Evolutionary conservation across 345 rosid genomes (phyloP).

Genomic region (Cardamine occulta): DNA sequence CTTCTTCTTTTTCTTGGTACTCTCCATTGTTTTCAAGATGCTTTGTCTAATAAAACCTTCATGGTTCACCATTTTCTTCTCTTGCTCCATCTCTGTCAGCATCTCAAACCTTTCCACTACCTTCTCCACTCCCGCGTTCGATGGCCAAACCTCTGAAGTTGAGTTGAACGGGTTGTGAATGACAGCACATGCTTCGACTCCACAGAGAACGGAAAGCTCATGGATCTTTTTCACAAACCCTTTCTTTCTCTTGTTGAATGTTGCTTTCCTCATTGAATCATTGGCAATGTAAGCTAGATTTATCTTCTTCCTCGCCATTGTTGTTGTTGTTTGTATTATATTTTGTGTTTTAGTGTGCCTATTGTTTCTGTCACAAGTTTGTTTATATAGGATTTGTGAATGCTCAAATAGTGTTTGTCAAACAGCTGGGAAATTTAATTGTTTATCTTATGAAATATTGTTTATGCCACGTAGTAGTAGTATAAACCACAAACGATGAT

Average conservation of each 20-base stretch:
- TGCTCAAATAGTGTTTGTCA: background rate
- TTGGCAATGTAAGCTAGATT: conserved; percentile 44
- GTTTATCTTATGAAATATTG: background rate
- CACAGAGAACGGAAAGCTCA: conserved; percentile 47
- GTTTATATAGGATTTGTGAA: conserved; percentile 31
- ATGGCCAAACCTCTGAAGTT: conserved; percentile 47
- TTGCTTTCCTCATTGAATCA: conserved; percentile 45
- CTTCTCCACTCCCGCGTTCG: background rate
- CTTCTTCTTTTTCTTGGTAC: conserved; percentile 16
- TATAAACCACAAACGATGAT: background rate
- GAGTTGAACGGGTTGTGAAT: conserved; percentile 35
- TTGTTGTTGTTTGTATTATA: background rate
- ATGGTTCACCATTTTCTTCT: conserved; percentile 46
- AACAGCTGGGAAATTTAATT: background rate
- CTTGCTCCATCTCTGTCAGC: conserved; percentile 30
- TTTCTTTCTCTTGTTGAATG: conserved; percentile 49
- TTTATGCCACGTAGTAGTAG: background rate
- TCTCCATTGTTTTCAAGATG: conserved; percentile 29
- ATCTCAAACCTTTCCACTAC: conserved; percentile 28
- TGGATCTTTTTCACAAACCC: conserved; percentile 43
- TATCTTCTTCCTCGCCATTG: conserved; percentile 47
- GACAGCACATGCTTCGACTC: conserved; percentile 44
- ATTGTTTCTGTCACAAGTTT: background rate
- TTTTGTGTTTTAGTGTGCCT: background rate
- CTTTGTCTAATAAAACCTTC: conserved; percentile 40